These are phyloP conservation scores for Carpinus fangiana DNA, from an alignment of 306 rosid genomes.

Conservation along the genomic window DNA sequence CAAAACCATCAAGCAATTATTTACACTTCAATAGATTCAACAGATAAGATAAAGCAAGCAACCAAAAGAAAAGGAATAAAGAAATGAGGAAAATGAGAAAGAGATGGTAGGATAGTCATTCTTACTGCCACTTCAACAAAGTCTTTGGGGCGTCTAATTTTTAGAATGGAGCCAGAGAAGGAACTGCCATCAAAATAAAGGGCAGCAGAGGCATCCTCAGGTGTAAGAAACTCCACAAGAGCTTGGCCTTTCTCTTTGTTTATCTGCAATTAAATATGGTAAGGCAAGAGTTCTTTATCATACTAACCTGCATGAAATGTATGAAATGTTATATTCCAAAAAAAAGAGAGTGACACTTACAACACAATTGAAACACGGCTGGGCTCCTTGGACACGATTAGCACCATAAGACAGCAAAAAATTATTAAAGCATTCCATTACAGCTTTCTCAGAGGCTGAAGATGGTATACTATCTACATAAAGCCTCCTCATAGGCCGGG, in stretches of 20 bases:
- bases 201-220: conserved; percentile 87
- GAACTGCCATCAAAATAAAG: conserved; percentile 80
- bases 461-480: conserved; percentile 82
- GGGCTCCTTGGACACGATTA: conserved; percentile 66
- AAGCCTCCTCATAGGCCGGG: conserved; percentile 92
- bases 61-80: not conserved
- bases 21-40: not conserved
- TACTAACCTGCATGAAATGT: conserved; percentile 7
- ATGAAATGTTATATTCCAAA: conserved; percentile 8
- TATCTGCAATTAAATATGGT: conserved; percentile 56
- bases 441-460: conserved; percentile 72
- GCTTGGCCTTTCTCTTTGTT: conserved; percentile 87
- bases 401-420: conserved; percentile 61
- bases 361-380: conserved; percentile 82
- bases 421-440: conserved; percentile 71
- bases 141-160: conserved; percentile 89
- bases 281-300: conserved; percentile 14
- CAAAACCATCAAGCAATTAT: not conserved
- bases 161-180: conserved; percentile 66
- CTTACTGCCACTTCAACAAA: conserved; percentile 86
- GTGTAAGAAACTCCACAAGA: conserved; percentile 86
- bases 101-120: conserved; percentile 37
- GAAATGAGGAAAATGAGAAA: conserved; percentile 18
- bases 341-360: conserved; percentile 47
- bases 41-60: conserved; percentile 9